A percentile compares a stretch with the other conserved stretches of the same genome.
These are phyloP conservation scores for Dactylellina parvicollis DNA, from an alignment of 2,329 filamentous ascomycete species.

Conservation along the genomic window DNA sequence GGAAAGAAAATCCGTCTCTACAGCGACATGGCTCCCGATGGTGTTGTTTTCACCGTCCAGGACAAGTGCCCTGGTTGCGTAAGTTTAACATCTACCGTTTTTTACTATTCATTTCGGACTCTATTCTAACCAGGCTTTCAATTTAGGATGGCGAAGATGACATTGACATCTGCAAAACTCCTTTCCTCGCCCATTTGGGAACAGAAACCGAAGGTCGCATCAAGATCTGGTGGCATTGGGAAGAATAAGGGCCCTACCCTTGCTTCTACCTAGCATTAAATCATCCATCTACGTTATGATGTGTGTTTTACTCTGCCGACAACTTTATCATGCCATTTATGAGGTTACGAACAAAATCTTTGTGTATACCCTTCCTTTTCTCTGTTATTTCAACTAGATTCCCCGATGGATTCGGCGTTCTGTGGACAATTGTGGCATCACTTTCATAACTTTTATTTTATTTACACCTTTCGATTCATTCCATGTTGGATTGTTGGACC, in stretches of 20 bases:
- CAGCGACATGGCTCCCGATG: conserved; percentile 46
- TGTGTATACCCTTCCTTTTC: conserved; percentile 12
- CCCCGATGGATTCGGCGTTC: conserved; percentile 53
- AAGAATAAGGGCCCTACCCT: conserved; percentile 12
- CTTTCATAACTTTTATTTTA: conserved; percentile 12
- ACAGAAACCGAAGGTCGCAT: conserved; percentile 35
- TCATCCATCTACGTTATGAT: conserved; percentile 7
- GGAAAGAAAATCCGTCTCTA: conserved; percentile 43
- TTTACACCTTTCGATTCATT: conserved; percentile 28
- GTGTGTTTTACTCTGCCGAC: conserved; percentile 14
- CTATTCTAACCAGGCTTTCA: conserved; percentile 14
- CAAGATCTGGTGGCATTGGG: conserved; percentile 43
- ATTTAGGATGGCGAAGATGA: conserved; percentile 18
- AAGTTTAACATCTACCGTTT: conserved; percentile 16
- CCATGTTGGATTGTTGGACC: conserved; percentile 16
- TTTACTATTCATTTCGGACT: background rate
- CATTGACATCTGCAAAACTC: conserved; percentile 29
- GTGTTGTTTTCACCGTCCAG: conserved; percentile 35
- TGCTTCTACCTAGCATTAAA: conserved; percentile 24
- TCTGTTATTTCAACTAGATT: conserved; percentile 35
- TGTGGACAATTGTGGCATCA: conserved; percentile 18
- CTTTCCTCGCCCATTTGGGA: conserved; percentile 30
- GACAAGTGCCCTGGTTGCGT: conserved; percentile 54
- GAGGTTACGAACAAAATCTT: conserved; percentile 31
- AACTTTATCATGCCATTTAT: conserved; percentile 45